Conservation (phyloP, 2,329 filamentous ascomycete genomes). For the Colletotrichum eleusines region DNA sequence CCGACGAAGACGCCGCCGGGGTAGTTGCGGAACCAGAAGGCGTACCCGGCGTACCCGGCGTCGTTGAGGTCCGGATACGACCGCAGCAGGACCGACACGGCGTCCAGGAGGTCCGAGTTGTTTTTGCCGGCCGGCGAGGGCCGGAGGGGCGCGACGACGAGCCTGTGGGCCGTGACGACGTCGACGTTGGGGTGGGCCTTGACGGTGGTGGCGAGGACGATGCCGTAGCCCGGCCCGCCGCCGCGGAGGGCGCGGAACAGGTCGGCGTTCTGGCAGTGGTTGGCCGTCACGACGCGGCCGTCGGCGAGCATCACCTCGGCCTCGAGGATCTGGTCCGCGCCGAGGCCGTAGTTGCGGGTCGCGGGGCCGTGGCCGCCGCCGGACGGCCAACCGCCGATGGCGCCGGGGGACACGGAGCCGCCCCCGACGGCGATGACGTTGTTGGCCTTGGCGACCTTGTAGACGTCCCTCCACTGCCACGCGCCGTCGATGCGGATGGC, state of each 20-base stretch:
- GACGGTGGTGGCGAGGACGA: conserved; percentile 67
- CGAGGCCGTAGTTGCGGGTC: conserved; percentile 55
- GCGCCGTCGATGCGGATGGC: conserved; percentile 52
- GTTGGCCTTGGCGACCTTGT: conserved; percentile 47
- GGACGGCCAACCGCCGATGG: conserved; percentile 53
- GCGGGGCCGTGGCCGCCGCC: conserved; percentile 57
- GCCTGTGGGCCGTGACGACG: conserved; percentile 44
- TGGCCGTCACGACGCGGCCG: conserved; percentile 52
- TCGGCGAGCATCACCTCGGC: conserved; percentile 54
- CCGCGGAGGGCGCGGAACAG: conserved; percentile 56
- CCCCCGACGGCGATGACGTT: conserved; percentile 53
- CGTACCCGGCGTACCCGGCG: conserved; percentile 49
- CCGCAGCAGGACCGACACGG: conserved; percentile 48
- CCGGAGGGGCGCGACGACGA: conserved; percentile 44
- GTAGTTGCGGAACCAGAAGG: conserved; percentile 47
- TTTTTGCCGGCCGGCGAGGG: conserved; percentile 45
- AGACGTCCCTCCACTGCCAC: conserved; percentile 51
- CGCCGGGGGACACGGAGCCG: conserved; percentile 45
- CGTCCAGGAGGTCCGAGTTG: conserved; percentile 46
- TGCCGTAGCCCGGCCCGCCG: conserved; percentile 59
- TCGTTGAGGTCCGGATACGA: conserved; percentile 49
- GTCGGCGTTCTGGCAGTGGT: conserved; percentile 50
- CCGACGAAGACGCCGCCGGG: conserved; percentile 44
- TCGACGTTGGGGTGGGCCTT: conserved; percentile 59
- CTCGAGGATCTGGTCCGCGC: conserved; percentile 59